Evolutionary conservation across 345 rosid species (phyloP).

Genomic region (Bruguiera sexangula): DNA sequence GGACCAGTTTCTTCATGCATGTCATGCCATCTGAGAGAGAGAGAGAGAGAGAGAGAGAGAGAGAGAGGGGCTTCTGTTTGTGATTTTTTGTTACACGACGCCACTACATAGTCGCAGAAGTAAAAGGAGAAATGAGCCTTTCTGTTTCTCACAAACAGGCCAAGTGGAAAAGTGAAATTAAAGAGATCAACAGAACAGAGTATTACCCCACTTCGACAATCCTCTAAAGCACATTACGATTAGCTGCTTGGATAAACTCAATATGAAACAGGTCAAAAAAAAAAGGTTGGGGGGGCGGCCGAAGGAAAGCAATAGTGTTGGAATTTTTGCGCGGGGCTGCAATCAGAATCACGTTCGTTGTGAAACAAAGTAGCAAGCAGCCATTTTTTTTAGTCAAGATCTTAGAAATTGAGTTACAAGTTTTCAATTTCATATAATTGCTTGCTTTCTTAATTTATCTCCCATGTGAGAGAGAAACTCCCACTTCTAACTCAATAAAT

Average conservation of each 20-base stretch:
- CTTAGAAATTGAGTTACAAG: too few relatives aligned
- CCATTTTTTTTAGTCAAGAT: too few relatives aligned
- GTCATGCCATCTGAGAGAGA: conserved; percentile 1
- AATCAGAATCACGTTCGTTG: too few relatives aligned
- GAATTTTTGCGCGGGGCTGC: too few relatives aligned
- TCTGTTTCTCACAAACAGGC: conserved; percentile 6
- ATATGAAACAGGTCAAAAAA: background rate
- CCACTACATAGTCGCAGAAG: conserved; percentile 7
- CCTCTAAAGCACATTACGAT: conserved; percentile 33
- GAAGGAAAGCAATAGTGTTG: too few relatives aligned
- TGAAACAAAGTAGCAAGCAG: too few relatives aligned
- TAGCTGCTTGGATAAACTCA: conserved; percentile 16
- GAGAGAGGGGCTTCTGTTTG: background rate
- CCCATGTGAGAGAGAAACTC: too few relatives aligned
- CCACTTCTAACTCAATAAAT: too few relatives aligned
- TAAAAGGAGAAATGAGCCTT: background rate
- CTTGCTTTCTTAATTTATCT: too few relatives aligned
- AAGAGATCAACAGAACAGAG: background rate
- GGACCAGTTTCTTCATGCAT: conserved; percentile 26
- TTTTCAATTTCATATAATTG: too few relatives aligned
- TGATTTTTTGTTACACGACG: conserved; percentile 2
- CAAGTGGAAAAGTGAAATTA: conserved; percentile 3
- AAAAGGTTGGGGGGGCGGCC: too few relatives aligned
- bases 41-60: background rate
- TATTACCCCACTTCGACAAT: conserved; percentile 42